phyloP scores from a whole-genome alignment of 2,329 filamentous ascomycete genomes.

The Podosphaera xanthii region DNA sequence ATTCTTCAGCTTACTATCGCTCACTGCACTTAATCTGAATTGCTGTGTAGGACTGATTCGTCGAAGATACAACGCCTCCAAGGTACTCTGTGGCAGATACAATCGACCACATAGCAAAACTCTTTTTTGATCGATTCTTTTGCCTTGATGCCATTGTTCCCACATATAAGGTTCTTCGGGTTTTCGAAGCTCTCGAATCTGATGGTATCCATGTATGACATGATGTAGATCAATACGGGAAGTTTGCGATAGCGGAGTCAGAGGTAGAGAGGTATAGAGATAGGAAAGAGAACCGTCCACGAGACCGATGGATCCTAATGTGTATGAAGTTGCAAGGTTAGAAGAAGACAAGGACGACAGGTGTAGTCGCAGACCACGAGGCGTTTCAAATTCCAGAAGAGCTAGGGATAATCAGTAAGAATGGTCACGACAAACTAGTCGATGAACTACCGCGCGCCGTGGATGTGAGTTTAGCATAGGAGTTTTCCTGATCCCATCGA shows the following conservation, averaged over 20 bases:
- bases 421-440: background rate
- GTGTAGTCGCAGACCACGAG: constrained; percentile 61
- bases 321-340: constrained; percentile 87
- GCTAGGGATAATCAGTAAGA: constrained; percentile 24
- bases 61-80: constrained; percentile 69
- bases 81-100: constrained; percentile 61
- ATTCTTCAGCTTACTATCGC: constrained; percentile 44
- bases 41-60: constrained; percentile 58
- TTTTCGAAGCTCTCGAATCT: constrained; percentile 41
- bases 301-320: constrained; percentile 66
- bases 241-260: constrained; percentile 46
- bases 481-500: constrained; percentile 79
- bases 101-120: constrained; percentile 54
- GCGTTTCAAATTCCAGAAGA: constrained; percentile 72
- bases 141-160: constrained; percentile 25
- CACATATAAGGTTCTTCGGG: constrained; percentile 11
- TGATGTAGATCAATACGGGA: constrained; percentile 52
- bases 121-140: constrained; percentile 25
- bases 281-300: constrained; percentile 97
- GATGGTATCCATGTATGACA: constrained; percentile 63
- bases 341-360: constrained; percentile 79
- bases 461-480: constrained; percentile 66
- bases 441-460: constrained; percentile 46
- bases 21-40: constrained; percentile 59
- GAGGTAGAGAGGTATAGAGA: constrained; percentile 70